These are phyloP conservation scores for Apiospora koreana DNA, from an alignment of 2,329 filamentous ascomycete species.

Conservation along the genomic window DNA sequence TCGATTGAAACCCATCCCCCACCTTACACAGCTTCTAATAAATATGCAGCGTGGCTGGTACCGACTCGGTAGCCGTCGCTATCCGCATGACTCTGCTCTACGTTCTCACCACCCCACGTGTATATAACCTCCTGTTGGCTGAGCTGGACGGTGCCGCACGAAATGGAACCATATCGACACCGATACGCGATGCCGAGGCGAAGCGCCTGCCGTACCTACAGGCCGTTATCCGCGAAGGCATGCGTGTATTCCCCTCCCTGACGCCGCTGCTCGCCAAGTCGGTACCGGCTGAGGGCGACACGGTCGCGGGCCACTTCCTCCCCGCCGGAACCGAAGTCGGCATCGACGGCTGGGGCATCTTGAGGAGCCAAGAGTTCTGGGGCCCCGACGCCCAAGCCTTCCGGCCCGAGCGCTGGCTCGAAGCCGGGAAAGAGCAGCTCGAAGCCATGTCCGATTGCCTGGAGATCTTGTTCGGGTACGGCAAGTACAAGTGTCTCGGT, in stretches of 20 bases:
- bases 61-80: constrained; percentile 19
- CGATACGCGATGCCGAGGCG: constrained; percentile 21
- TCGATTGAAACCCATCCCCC: too few species aligned
- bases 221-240: constrained; percentile 18
- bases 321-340: constrained; percentile 17
- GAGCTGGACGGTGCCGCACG: constrained; percentile 18
- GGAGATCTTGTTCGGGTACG: constrained; percentile 16
- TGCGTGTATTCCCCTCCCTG: constrained; percentile 17
- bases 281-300: constrained; percentile 18
- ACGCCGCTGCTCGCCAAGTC: constrained; percentile 18
- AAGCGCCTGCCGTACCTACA: constrained; percentile 20
- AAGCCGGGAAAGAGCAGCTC: constrained; percentile 8
- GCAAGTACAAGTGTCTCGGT: constrained; percentile 17
- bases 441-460: constrained; percentile 11
- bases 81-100: constrained; percentile 19
- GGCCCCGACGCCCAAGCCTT: constrained; percentile 14
- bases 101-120: constrained; percentile 18
- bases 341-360: constrained; percentile 8
- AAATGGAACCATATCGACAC: constrained; percentile 18
- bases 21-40: not conserved
- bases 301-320: constrained; percentile 13
- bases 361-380: constrained; percentile 1
- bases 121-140: constrained; percentile 18
- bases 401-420: constrained; percentile 17
- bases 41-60: constrained; percentile 13